Base-by-base conservation (phyloP, 176 grass and related monocot species). In the Saccharum officinarum region DNA sequence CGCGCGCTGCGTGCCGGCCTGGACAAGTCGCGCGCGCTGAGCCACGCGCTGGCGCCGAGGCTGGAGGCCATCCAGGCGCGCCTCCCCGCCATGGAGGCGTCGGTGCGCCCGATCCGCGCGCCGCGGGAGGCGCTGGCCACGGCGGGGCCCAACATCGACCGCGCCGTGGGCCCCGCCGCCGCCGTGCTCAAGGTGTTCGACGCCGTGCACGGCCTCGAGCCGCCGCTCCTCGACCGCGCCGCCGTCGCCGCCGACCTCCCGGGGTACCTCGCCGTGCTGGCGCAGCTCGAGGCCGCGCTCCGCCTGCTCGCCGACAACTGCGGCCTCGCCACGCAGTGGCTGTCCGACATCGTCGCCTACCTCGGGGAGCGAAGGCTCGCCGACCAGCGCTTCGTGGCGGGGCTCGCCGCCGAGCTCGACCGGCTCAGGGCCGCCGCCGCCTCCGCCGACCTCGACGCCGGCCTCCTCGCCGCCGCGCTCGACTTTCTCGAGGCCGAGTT, bases 131-230 rank as follows among this genome's bases (percentile, higher is more conserved):
- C 89, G 39, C 88, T 98, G 2, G 60, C 78, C 9, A 74, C 65
- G 1, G 96, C 92, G 0, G 93, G 89, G 0, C 16, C 68, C 8
- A 54, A 91, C 88, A 95, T 98, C 80, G 91, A 95, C 89, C 93
- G 89, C 37, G 95, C 95, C 8, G 85, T 98, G 17, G 89, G 87
- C 0, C 95, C 95, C 3, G 93, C 95, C 3, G 91, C 95, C 0
- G 93, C 93, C 4, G 95, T 98, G 0, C 95, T 98, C 77, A 95
- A 95, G 95, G 93, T 98, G 41, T 98, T 98, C 67, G 95, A 98
- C 69, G 95, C 95, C 17, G 93, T 98, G 37, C 95, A 98, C 79
- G 95, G 91, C 37, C 93, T 98, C 34, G 95, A 98, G 72, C 69
- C 83, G 33, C 83, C 95, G 20, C 93, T 98, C 1, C 87, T 98